A percentile compares a stretch with the other conserved stretches of the same genome.
Evolutionary conservation across 164 flowering plant genomes (phyloP).

Genomic region (Liriodendron chinense): DNA sequence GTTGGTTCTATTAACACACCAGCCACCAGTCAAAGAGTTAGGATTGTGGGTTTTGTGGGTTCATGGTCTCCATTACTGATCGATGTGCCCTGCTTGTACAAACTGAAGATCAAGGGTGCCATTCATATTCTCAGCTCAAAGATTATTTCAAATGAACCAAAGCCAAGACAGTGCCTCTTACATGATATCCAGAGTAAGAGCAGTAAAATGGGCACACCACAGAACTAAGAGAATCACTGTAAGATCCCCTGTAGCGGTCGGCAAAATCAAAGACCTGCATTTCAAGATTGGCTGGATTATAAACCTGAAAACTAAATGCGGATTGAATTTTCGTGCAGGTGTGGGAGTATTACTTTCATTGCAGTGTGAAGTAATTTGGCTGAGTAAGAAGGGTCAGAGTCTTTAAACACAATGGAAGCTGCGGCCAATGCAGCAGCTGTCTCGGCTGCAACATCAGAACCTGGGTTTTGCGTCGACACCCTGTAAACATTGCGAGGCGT

Average conservation of each 20-base stretch:
- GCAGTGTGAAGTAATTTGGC: constrained; percentile 57
- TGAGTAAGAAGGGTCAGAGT: constrained; percentile 73
- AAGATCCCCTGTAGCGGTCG: constrained; percentile 74
- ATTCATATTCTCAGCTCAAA: too few relatives aligned
- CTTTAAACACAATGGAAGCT: constrained; percentile 75
- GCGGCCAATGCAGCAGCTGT: constrained; percentile 96
- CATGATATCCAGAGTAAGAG: constrained; percentile 91
- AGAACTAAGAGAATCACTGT: constrained; percentile 71
- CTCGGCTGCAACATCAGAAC: constrained; percentile 97
- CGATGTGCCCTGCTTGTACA: too few relatives aligned
- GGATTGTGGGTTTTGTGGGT: too few relatives aligned
- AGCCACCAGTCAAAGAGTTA: too few relatives aligned
- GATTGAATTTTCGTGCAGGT: neutral
- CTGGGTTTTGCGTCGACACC: constrained; percentile 69
- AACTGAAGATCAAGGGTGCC: too few relatives aligned
- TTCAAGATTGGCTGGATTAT: neutral
- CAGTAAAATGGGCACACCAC: constrained; percentile 96
- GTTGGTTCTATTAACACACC: neutral
- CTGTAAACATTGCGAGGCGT: constrained; percentile 77
- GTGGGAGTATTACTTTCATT: constrained; percentile 35
- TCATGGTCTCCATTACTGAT: too few relatives aligned
- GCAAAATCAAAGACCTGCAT: constrained; percentile 84
- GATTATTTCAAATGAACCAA: too few relatives aligned
- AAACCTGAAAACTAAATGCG: neutral
- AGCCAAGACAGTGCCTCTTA: constrained; percentile 23